Evolutionary conservation across 202 grass and related monocot species (phyloP).

Genomic region (Carex sylvatica): DNA sequence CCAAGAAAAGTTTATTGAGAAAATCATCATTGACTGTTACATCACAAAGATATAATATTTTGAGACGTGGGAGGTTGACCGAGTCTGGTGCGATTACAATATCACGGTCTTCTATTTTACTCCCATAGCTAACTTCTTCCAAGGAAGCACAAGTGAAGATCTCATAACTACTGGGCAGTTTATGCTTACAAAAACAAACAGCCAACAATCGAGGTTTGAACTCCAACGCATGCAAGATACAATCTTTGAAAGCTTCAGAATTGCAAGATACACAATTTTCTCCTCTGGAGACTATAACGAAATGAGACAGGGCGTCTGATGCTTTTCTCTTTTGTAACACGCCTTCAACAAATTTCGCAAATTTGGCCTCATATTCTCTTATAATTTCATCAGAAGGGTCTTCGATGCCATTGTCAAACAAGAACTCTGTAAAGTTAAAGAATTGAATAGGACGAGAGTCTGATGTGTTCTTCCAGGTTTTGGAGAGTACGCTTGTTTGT

Average conservation of each 20-base stretch:
- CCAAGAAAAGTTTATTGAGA: background rate
- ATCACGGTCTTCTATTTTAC: background rate
- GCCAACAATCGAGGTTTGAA: background rate
- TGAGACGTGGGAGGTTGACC: background rate
- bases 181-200: background rate
- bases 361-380: background rate
- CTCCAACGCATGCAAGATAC: background rate
- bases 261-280: background rate
- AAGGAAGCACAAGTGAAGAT: constrained; percentile 14
- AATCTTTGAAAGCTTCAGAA: background rate
- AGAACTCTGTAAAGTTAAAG: background rate
- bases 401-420: background rate
- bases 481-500: background rate
- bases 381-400: background rate
- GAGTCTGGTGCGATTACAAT: no score
- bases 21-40: background rate
- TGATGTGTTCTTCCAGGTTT: constrained; percentile 7
- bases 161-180: background rate
- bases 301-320: background rate
- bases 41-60: background rate
- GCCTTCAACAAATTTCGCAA: background rate
- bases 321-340: background rate
- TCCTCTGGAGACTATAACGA: background rate
- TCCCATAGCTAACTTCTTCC: background rate
- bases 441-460: background rate